Evolutionary conservation across 257 asterid genomes (phyloP), one percentile per base, ranked within the genome.

Genomic region (Coffea eugenioides): DNA sequence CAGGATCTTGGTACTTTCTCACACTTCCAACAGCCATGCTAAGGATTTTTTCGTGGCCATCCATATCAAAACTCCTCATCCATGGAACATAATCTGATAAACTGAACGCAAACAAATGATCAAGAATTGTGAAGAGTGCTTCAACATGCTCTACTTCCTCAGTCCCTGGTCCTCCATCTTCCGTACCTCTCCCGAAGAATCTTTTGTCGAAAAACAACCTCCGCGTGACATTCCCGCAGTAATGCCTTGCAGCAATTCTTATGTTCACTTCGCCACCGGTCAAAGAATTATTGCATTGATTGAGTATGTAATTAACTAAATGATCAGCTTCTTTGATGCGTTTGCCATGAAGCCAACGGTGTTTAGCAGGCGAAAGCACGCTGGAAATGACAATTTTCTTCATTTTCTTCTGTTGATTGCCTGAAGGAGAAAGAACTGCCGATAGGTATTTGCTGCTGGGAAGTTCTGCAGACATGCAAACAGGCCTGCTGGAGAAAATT

Each of bases 321-420:
- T 39, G 41, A 39, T 39, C 41, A 39, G 41, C 41, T 39, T 39
- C 41, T 39, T 3, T 1, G 41, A 39, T 39, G 41, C 41, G 41
- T 39, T 39, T 39, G 3, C 41, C 3, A 39, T 41, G 4, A 79
- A 39, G 41, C 41, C 41, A 39, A 39, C 41, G 41, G 41, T 39
- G 41, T 39, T 39, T 39, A 39, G 41, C 67, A 0, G 73, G 43
- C 3, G 90, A 83, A 21, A 87, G 81, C 46, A 85, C 74, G 25
- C 81, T 41, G 2, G 77, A 71, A 39, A 39, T 39, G 36, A 69
- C 61, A 66, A 83, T 27, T 68, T 65, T 73, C 56, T 71, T 81
- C 91, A 88, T 82, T 65, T 83, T 85, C 79, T 59, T 82, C 84
- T 86, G 84, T 1, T 80, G 87, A 3, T 81, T 69, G 1, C 81